phyloP scores from a whole-genome alignment of 2,329 filamentous ascomycete genomes.

The Biscogniauxia sp. region DNA sequence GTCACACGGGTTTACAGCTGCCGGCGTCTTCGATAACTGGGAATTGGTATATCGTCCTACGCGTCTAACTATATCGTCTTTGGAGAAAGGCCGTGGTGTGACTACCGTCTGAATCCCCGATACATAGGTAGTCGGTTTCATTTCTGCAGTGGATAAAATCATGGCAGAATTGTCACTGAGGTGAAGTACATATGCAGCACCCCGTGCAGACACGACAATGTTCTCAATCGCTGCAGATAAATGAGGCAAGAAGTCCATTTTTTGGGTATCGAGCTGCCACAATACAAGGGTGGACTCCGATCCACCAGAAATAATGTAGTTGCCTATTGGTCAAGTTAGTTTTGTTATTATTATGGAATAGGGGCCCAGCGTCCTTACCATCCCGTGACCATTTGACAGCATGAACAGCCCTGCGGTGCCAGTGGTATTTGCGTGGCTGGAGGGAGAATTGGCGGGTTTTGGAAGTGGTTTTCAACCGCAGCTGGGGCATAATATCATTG shows the following conservation, averaged over 20 bases:
- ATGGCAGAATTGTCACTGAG: conserved; percentile 91
- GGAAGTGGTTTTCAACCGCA: conserved; percentile 44
- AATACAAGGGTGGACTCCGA: conserved; percentile 84
- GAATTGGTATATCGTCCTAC: conserved; percentile 47
- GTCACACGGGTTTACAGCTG: conserved; percentile 59
- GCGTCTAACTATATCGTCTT: conserved; percentile 53
- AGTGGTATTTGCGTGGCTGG: conserved; percentile 71
- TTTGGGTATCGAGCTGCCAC: conserved; percentile 89
- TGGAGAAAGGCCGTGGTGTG: conserved; percentile 47
- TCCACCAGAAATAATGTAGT: conserved; percentile 92
- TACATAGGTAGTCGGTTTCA: conserved; percentile 80
- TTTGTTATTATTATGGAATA: not conserved
- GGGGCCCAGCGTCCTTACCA: conserved; percentile 52
- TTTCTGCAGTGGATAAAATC: conserved; percentile 83
- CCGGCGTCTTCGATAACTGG: conserved; percentile 50
- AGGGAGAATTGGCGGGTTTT: conserved; percentile 47
- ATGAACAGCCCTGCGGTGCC: conserved; percentile 83
- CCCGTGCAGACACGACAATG: conserved; percentile 75
- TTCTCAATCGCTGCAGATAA: conserved; percentile 81
- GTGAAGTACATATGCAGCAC: conserved; percentile 79
- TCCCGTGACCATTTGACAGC: conserved; percentile 89
- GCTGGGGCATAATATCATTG: conserved; percentile 64
- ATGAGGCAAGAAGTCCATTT: conserved; percentile 84
- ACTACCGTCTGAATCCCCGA: conserved; percentile 73
- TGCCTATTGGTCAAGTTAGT: conserved; percentile 52